These are phyloP conservation scores for Fraxinus greggii DNA, from an alignment of 305 asterid genomes.

Conservation along the genomic window DNA sequence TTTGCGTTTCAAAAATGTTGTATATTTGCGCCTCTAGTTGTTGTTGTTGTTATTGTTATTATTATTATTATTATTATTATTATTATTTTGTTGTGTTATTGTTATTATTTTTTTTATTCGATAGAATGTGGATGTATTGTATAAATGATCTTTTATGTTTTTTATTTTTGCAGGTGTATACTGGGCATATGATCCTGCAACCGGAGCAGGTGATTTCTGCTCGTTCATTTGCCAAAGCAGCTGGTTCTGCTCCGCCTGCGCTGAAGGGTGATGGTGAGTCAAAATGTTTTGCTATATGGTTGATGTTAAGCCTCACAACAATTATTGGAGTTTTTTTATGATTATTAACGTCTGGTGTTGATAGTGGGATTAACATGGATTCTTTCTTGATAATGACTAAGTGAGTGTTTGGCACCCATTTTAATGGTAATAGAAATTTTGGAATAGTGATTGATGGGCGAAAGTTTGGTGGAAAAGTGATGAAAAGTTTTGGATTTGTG, in stretches of 20 bases:
- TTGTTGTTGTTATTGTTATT: too few relatives aligned
- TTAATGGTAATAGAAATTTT: too few relatives aligned
- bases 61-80: too few relatives aligned
- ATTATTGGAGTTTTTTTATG: not conserved
- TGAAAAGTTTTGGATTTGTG: too few relatives aligned
- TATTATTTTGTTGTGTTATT: too few relatives aligned
- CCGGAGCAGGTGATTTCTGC: slow-evolving; percentile 55
- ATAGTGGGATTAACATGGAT: not conserved
- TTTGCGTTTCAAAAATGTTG: not conserved
- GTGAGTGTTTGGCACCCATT: too few relatives aligned
- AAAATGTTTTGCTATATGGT: not conserved
- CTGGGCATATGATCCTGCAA: slow-evolving; percentile 50
- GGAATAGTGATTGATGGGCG: too few relatives aligned
- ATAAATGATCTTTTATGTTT: not conserved
- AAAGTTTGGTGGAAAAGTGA: too few relatives aligned
- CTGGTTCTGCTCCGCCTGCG: slow-evolving; percentile 49
- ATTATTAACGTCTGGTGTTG: not conserved
- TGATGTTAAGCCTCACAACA: slow-evolving; percentile 2
- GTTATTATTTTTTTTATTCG: not conserved
- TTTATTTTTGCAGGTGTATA: slow-evolving; percentile 34
- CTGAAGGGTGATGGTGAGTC: slow-evolving; percentile 87
- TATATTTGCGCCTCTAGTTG: not conserved
- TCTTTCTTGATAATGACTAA: not conserved
- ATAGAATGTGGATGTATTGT: not conserved
- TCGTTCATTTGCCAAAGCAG: slow-evolving; percentile 79